A percentile compares a stretch with the other conserved stretches of the same genome.
Conservation (phyloP, 208 protist genomes). For the Angomonas ambiguus region DNA sequence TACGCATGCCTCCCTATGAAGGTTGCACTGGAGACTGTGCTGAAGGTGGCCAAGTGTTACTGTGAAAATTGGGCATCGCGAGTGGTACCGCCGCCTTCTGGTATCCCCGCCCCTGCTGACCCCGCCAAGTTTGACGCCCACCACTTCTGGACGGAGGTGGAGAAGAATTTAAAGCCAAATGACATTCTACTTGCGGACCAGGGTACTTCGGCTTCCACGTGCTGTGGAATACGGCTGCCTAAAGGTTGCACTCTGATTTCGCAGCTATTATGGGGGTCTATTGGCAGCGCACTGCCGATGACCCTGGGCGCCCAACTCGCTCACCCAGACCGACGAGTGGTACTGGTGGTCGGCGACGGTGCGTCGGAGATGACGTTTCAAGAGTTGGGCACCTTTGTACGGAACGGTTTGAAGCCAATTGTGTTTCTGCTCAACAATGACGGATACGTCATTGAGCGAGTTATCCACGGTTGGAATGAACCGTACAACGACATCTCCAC, state of each 20-base stretch:
- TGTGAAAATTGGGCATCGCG: slow-evolving; percentile 10
- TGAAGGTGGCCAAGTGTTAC: slow-evolving; percentile 27
- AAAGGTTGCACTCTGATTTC: slow-evolving; percentile 15
- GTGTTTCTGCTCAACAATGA: slow-evolving; percentile 51
- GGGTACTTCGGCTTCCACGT: slow-evolving; percentile 31
- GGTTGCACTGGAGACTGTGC: slow-evolving; percentile 27
- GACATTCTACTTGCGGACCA: slow-evolving; percentile 42
- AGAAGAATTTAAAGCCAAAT: slow-evolving; percentile 21
- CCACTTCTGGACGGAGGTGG: slow-evolving; percentile 43
- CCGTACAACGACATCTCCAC: slow-evolving; percentile 42
- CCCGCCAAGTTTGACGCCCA: slow-evolving; percentile 16
- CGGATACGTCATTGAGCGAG: slow-evolving; percentile 43
- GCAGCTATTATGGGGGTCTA: slow-evolving; percentile 36
- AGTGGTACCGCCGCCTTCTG: slow-evolving; percentile 12
- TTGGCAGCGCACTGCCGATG: slow-evolving; percentile 39
- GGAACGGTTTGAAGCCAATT: slow-evolving; percentile 24
- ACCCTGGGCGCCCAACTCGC: slow-evolving; percentile 39
- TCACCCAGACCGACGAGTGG: slow-evolving; percentile 25
- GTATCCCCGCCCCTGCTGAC: slow-evolving; percentile 22
- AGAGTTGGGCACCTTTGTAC: slow-evolving; percentile 36
- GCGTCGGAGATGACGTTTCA: slow-evolving; percentile 40
- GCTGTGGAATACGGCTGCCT: slow-evolving; percentile 28
- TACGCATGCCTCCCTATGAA: slow-evolving; percentile 47
- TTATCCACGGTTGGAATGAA: slow-evolving; percentile 45
- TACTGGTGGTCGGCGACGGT: slow-evolving; percentile 32